phyloP scores from a whole-genome alignment of 1,139 yeast genomes.

The Kluyveromyces marxianus region DNA sequence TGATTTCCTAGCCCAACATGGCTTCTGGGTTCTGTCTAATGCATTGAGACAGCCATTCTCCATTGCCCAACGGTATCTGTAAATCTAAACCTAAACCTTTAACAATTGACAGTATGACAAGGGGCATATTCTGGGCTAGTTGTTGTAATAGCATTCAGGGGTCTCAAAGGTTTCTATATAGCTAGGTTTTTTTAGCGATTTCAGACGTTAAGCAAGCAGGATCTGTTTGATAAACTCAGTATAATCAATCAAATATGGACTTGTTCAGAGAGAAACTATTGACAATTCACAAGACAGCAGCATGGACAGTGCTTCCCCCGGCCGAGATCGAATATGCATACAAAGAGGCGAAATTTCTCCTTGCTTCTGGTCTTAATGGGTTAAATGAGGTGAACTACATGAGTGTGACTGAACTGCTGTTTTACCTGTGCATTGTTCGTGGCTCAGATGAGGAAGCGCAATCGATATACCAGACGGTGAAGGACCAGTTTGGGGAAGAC shows the following conservation, averaged over 20 bases:
- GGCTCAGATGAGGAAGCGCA: slow-evolving; percentile 67
- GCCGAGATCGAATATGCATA: slow-evolving; percentile 32
- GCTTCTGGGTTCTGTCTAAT: too few species aligned
- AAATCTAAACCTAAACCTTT: too few species aligned
- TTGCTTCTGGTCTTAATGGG: slow-evolving; percentile 16
- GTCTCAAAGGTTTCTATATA: too few species aligned
- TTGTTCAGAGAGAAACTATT: slow-evolving; percentile 28
- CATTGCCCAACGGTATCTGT: too few species aligned
- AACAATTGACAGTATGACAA: too few species aligned
- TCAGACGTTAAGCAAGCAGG: too few species aligned
- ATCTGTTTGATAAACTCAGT: too few species aligned
- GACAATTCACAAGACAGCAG: slow-evolving; percentile 33
- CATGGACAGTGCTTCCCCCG: slow-evolving; percentile 36
- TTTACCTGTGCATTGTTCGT: slow-evolving; percentile 57
- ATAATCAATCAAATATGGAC: slow-evolving; percentile 6
- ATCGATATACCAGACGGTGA: slow-evolving; percentile 49
- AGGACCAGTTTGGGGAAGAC: slow-evolving; percentile 55
- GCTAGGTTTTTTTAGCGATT: too few species aligned
- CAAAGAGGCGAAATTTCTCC: slow-evolving; percentile 27
- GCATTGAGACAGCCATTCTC: too few species aligned
- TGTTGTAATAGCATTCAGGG: too few species aligned
- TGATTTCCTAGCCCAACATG: too few species aligned
- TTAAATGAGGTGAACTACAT: slow-evolving; percentile 46
- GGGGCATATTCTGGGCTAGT: too few species aligned
- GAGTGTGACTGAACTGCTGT: slow-evolving; percentile 61